Evolutionary conservation across 805 yeast species (phyloP).

Genomic region (Wickerhamiella qilinensis): DNA sequence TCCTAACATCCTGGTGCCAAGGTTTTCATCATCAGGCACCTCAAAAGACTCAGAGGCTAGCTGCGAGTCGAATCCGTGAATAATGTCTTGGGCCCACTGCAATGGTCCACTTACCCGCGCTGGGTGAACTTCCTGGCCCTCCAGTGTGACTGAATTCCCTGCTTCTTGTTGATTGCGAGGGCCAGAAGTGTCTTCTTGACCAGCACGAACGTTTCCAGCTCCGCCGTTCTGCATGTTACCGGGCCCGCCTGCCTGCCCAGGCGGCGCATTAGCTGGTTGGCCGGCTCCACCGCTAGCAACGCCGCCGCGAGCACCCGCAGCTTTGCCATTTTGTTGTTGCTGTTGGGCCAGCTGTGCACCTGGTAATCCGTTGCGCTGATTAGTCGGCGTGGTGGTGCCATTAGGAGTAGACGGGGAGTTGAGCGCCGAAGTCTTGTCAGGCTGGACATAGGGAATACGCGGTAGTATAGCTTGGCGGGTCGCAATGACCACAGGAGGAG

Average conservation of each 20-base stretch:
- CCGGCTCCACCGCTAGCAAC: not conserved
- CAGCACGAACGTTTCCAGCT: too few species aligned
- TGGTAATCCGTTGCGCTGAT: not conserved
- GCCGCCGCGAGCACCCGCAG: not conserved
- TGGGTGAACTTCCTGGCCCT: slow-evolving; percentile 15
- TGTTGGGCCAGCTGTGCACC: too few species aligned
- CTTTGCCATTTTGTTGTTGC: not conserved
- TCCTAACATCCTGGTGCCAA: slow-evolving; percentile 58
- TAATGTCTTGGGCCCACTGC: slow-evolving; percentile 86
- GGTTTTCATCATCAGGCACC: slow-evolving; percentile 60
- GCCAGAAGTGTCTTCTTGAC: not conserved
- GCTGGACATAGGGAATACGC: slow-evolving; percentile 55
- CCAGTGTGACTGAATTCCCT: not conserved
- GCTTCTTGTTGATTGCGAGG: not conserved
- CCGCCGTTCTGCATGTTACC: too few species aligned
- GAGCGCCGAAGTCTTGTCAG: slow-evolving; percentile 2
- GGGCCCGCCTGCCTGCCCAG: too few species aligned
- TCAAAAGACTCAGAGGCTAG: slow-evolving; percentile 63
- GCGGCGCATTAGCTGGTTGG: too few species aligned
- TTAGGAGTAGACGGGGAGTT: not conserved
- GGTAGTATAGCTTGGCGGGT: slow-evolving; percentile 47
- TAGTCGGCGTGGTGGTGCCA: not conserved
- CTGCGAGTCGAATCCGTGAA: slow-evolving; percentile 71
- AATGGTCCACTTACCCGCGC: slow-evolving; percentile 15
- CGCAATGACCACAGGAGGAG: slow-evolving; percentile 19